These are phyloP conservation scores for Canavalia gladiata DNA, from an alignment of 306 rosid species.

Conservation along the genomic window DNA sequence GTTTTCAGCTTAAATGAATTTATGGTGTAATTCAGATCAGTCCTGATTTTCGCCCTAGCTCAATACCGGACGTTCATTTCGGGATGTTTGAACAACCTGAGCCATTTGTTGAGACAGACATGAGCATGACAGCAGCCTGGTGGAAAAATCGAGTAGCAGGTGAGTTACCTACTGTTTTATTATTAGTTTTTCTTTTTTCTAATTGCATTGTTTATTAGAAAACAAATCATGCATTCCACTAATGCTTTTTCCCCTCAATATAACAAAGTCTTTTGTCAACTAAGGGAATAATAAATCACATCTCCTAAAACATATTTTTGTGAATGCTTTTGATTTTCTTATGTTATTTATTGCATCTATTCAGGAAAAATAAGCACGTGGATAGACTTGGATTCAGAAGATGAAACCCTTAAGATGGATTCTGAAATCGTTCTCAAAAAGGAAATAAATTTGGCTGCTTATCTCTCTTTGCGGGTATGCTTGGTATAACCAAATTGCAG, in stretches of 20 bases:
- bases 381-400: not conserved
- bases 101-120: not conserved
- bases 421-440: slow-evolving; percentile 21
- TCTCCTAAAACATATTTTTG: no score
- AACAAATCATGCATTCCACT: no score
- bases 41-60: slow-evolving; percentile 79
- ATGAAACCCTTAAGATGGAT: slow-evolving; percentile 9
- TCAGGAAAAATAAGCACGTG: slow-evolving; percentile 32
- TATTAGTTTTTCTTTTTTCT: no score
- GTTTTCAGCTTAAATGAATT: not conserved
- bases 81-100: no score
- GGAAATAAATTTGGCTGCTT: slow-evolving; percentile 9
- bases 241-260: no score
- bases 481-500: not conserved
- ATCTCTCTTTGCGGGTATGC: slow-evolving; percentile 17
- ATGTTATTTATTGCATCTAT: not conserved
- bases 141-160: no score
- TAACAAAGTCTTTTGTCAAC: no score
- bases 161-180: no score
- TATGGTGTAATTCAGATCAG: slow-evolving; percentile 59
- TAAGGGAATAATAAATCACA: no score
- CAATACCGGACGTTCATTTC: not conserved
- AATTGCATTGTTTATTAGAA: no score
- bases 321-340: not conserved
- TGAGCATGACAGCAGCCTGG: not conserved